Percentiles rank a stretch among this genome's conserved stretches.
phyloP scores from a whole-genome alignment of 495 filamentous ascomycete species.

The Terfezia claveryi region DNA sequence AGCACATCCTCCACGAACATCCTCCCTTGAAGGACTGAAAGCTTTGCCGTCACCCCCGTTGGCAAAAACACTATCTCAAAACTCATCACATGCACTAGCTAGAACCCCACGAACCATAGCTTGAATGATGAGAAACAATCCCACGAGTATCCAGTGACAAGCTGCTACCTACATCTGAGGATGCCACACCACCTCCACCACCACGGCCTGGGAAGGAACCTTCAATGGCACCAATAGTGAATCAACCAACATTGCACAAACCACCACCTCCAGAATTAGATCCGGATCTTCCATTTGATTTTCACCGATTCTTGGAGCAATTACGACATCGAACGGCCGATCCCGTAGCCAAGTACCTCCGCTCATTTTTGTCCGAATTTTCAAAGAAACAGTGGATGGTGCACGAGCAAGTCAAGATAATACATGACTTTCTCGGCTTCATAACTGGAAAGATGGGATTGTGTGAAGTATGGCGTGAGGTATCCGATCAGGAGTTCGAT shows the following conservation, averaged over 20 bases:
- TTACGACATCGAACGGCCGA: constrained; percentile 87
- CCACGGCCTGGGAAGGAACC: background rate
- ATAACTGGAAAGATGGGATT: constrained; percentile 98
- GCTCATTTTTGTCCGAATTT: constrained; percentile 86
- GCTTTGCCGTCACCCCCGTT: background rate
- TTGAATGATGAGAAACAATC: background rate
- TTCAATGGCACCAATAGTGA: background rate
- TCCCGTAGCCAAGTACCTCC: constrained; percentile 82
- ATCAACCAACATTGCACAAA: background rate
- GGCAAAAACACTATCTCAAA: background rate
- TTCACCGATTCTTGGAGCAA: constrained; percentile 91
- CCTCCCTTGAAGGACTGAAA: background rate
- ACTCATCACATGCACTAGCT: background rate
- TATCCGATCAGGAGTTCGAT: constrained; percentile 92
- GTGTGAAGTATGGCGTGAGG: constrained; percentile 90
- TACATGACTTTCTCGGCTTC: constrained; percentile 90
- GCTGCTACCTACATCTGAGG: background rate
- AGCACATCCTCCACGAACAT: background rate
- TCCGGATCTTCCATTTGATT: constrained; percentile 85
- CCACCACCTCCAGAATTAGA: constrained; percentile 46
- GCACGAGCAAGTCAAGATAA: constrained; percentile 97
- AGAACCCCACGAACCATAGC: background rate
- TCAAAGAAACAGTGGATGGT: constrained; percentile 99
- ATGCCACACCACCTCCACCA: background rate
- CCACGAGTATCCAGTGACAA: background rate